These are phyloP conservation scores for Colletotrichum sp. DNA, from an alignment of 2,329 filamentous ascomycete species.

Conservation along the genomic window DNA sequence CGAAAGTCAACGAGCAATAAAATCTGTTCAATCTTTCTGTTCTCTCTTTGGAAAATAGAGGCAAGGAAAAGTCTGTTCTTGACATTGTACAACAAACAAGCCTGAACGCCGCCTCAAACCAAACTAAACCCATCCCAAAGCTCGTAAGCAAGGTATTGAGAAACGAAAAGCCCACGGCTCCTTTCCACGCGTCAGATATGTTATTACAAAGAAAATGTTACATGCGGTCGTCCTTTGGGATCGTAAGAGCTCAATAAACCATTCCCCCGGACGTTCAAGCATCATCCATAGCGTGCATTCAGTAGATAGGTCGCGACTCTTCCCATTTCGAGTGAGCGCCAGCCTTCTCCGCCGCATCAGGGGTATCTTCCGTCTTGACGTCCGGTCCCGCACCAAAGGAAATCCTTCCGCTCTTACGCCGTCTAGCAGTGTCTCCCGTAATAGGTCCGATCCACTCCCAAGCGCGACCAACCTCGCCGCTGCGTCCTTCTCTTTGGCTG, in stretches of 20 bases:
- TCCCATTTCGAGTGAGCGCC: slow-evolving; percentile 41
- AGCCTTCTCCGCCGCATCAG: slow-evolving; percentile 8
- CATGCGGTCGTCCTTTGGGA: background rate
- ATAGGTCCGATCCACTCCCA: slow-evolving; percentile 75
- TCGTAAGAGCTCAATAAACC: background rate
- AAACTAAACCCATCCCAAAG: background rate
- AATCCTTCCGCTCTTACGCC: slow-evolving; percentile 57
- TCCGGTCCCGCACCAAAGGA: slow-evolving; percentile 46
- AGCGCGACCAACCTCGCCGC: slow-evolving; percentile 68
- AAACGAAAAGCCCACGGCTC: background rate
- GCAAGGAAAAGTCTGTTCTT: background rate
- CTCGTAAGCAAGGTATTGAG: slow-evolving; percentile 2
- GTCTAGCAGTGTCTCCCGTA: slow-evolving; percentile 46
- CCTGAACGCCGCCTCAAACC: background rate
- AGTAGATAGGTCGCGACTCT: slow-evolving; percentile 47
- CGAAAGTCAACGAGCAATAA: background rate
- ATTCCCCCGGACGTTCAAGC: background rate
- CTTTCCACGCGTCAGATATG: background rate
- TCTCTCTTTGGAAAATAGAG: background rate
- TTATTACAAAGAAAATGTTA: slow-evolving; percentile 20
- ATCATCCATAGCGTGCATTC: slow-evolving; percentile 15
- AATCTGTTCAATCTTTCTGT: background rate
- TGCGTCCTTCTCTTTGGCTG: slow-evolving; percentile 69
- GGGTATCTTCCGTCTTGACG: slow-evolving; percentile 38
- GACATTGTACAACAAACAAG: background rate